Base-by-base conservation (phyloP, 2,329 filamentous ascomycete species). In the Apiospora koreana region DNA sequence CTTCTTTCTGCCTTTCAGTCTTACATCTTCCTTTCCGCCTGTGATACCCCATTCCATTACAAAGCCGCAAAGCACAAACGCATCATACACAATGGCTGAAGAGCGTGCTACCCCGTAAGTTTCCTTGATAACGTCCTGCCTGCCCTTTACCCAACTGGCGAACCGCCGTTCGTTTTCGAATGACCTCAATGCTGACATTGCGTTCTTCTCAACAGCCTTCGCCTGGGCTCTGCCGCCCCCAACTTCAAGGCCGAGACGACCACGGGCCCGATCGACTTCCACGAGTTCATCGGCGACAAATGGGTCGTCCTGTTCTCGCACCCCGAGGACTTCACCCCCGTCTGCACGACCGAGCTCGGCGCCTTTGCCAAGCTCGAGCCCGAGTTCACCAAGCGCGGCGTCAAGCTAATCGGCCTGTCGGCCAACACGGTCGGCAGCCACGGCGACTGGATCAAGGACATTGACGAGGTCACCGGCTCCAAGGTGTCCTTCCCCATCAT, bases 331-430 rank as follows among this genome's bases (percentile, higher is more conserved):
- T 97, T 93, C 87, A 97, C 95, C 1, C 95, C 95, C 69, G 95
- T 97, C 71, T 98, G 95, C 88, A 98, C 95, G 74, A 98, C 94
- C 69, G 95, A 98, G 86, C 92, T 98, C 73, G 95, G 94, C 73
- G 94, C 94, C 71, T 97, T 98, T 78, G 93, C 94, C 76, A 96
- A 95, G 84, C 88, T 97, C 73, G 91, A 94, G 85, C 89, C 91
- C 77, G 94, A 97, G 83, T 97, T 98, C 83, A 88, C 90, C 78
- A 94, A 93, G 86, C 91, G 94, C 73, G 91, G 90, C 74, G 93
- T 95, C 78, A 97, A 97, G 89, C 91, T 97, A 84, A 95, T 97
- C 77, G 95, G 95, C 66, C 88, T 98, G 75, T 92, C 90, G 72
- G 94, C 94, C 86, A 97, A 97, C 86, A 94, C 92, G 76, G 87